Evolutionary conservation across 106 monocot species (phyloP).

Genomic region (Allium cepa): DNA sequence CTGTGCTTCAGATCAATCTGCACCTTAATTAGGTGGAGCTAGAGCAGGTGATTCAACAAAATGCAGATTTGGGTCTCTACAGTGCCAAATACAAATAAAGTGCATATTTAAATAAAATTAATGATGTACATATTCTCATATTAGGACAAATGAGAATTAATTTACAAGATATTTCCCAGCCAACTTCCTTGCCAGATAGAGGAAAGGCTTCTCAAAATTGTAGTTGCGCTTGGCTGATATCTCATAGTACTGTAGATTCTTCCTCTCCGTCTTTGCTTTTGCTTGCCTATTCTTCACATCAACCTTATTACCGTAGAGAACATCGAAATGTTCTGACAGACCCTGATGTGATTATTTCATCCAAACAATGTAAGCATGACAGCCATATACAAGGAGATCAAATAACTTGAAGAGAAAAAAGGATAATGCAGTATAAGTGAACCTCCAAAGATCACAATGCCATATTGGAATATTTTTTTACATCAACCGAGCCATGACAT

Average conservation of each 20-base stretch:
- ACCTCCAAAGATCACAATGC: constrained; percentile 84
- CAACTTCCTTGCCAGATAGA: constrained; percentile 81
- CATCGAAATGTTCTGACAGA: constrained; percentile 82
- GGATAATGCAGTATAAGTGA: background rate
- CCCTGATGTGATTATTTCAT: constrained; percentile 22
- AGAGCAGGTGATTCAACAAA: constrained; percentile 56
- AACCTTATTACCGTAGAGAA: constrained; percentile 91
- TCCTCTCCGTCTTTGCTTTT: constrained; percentile 83
- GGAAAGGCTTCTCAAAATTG: constrained; percentile 94
- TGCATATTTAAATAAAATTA: background rate
- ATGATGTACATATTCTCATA: background rate
- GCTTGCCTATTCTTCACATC: constrained; percentile 92
- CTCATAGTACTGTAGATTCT: constrained; percentile 88
- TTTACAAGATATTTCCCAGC: constrained; percentile 41
- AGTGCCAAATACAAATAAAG: background rate
- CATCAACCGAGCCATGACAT: constrained; percentile 63
- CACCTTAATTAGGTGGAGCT: too few relatives aligned
- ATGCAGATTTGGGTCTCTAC: constrained; percentile 46
- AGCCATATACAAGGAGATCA: background rate
- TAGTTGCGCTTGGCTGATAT: constrained; percentile 97
- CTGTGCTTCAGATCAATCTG: too few relatives aligned
- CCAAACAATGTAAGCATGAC: background rate
- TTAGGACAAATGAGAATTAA: background rate
- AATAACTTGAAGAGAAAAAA: background rate
- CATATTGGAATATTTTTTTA: constrained; percentile 81